Evolutionary conservation across 2,329 filamentous ascomycete species (phyloP).

Genomic region (Acrocalymma vagum): DNA sequence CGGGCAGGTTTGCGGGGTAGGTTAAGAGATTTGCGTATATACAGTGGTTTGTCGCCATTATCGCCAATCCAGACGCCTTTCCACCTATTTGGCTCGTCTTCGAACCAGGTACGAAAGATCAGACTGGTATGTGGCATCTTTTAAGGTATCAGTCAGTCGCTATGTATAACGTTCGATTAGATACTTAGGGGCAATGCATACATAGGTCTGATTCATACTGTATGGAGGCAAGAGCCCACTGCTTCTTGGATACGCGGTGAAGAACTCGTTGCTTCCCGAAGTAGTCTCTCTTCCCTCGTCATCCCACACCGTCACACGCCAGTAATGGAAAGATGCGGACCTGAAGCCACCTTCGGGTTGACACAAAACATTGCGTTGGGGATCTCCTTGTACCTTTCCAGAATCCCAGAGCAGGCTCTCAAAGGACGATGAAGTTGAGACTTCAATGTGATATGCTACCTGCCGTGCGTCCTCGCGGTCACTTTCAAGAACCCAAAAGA

Average conservation of each 20-base stretch:
- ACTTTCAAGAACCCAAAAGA: constrained; percentile 46
- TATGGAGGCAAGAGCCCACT: constrained; percentile 47
- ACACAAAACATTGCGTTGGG: constrained; percentile 39
- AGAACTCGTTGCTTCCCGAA: constrained; percentile 46
- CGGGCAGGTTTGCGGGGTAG: constrained; percentile 39
- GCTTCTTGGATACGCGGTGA: constrained; percentile 50
- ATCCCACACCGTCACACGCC: constrained; percentile 50
- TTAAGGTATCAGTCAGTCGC: background rate
- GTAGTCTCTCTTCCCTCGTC: constrained; percentile 32
- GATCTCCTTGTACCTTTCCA: constrained; percentile 20
- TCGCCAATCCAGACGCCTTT: constrained; percentile 53
- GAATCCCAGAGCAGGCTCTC: constrained; percentile 27
- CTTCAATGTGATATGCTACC: constrained; percentile 37
- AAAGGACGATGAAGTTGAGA: constrained; percentile 19
- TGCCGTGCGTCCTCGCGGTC: constrained; percentile 39
- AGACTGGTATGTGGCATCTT: constrained; percentile 52
- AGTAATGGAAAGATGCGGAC: constrained; percentile 47
- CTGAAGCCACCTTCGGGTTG: constrained; percentile 43
- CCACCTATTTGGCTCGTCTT: constrained; percentile 51
- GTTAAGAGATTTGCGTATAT: constrained; percentile 46
- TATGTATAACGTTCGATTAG: background rate
- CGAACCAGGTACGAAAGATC: constrained; percentile 54
- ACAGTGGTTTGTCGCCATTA: constrained; percentile 51
- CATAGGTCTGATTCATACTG: constrained; percentile 54
- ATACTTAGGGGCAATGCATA: background rate